These are phyloP conservation scores for Catunica adiposa DNA, from an alignment of 2,329 filamentous ascomycete genomes.

Conservation along the genomic window DNA sequence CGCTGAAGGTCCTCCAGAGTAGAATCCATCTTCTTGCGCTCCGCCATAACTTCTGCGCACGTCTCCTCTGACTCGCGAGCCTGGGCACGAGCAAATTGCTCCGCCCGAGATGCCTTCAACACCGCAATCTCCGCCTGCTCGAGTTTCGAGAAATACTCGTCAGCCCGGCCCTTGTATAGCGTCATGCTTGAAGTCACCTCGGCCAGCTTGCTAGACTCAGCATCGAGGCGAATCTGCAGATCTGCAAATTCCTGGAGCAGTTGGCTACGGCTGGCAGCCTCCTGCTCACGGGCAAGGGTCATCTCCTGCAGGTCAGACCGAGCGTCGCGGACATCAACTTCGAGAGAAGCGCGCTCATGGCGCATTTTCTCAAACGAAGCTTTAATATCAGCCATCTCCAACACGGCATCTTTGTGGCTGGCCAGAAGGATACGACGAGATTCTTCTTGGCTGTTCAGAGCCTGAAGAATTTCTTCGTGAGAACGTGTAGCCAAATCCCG, in stretches of 20 bases:
- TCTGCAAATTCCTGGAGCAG: constrained; percentile 85
- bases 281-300: constrained; percentile 62
- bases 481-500: constrained; percentile 86
- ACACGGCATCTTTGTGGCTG: constrained; percentile 69
- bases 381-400: constrained; percentile 76
- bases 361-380: constrained; percentile 74
- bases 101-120: constrained; percentile 75
- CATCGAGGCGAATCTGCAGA: constrained; percentile 80
- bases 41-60: constrained; percentile 76
- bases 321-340: constrained; percentile 74
- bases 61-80: constrained; percentile 82
- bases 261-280: constrained; percentile 72
- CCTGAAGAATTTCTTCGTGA: constrained; percentile 82
- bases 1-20: constrained; percentile 79
- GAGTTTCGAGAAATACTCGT: constrained; percentile 93
- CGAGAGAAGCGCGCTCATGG: constrained; percentile 59
- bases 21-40: constrained; percentile 77
- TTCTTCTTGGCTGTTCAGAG: constrained; percentile 85
- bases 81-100: constrained; percentile 85
- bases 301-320: constrained; percentile 74
- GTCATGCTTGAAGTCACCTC: constrained; percentile 73
- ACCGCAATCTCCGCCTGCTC: constrained; percentile 95
- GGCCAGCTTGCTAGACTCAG: constrained; percentile 67
- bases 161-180: constrained; percentile 78
- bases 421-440: constrained; percentile 67